Evolutionary conservation across 2,329 filamentous ascomycete genomes (phyloP).

Genomic region (Metarhizium brunneum): DNA sequence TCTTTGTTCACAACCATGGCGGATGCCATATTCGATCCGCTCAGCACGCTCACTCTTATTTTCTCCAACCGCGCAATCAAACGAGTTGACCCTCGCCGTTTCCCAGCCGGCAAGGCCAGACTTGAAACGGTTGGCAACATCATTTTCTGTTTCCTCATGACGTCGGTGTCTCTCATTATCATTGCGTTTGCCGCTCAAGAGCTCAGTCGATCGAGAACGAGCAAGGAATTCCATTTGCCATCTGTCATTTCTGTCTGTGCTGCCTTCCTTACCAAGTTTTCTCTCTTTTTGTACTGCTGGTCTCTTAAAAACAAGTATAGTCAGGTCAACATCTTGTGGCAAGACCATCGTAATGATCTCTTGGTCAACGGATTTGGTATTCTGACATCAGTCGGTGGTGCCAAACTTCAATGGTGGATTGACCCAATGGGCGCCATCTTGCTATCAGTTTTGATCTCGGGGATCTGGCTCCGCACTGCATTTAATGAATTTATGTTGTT

Average conservation of each 20-base stretch:
- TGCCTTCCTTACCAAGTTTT: slow-evolving; percentile 78
- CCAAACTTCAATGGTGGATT: slow-evolving; percentile 87
- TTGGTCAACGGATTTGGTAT: slow-evolving; percentile 92
- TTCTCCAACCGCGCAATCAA: slow-evolving; percentile 81
- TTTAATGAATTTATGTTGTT: slow-evolving; percentile 85
- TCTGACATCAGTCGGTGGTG: slow-evolving; percentile 81
- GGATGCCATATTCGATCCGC: slow-evolving; percentile 85
- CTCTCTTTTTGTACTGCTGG: slow-evolving; percentile 86
- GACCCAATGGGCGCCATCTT: slow-evolving; percentile 87
- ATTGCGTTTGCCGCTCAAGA: slow-evolving; percentile 79
- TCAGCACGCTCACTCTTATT: slow-evolving; percentile 82
- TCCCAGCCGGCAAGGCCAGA: slow-evolving; percentile 85
- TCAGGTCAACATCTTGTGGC: slow-evolving; percentile 87
- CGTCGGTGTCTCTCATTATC: slow-evolving; percentile 79
- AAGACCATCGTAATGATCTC: slow-evolving; percentile 96
- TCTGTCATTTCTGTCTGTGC: slow-evolving; percentile 77
- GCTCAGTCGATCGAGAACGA: slow-evolving; percentile 44
- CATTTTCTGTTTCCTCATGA: slow-evolving; percentile 94
- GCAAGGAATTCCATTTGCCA: slow-evolving; percentile 65
- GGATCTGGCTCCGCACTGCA: slow-evolving; percentile 76
- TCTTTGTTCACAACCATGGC: slow-evolving; percentile 98
- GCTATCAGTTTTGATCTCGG: slow-evolving; percentile 67
- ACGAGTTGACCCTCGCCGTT: slow-evolving; percentile 74
- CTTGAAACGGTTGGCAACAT: slow-evolving; percentile 96
- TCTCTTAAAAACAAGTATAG: slow-evolving; percentile 82